Evolutionary conservation across 257 asterid species (phyloP), one percentile per base, ranked within the genome.

Genomic region (Nicotiana sylvestris): DNA sequence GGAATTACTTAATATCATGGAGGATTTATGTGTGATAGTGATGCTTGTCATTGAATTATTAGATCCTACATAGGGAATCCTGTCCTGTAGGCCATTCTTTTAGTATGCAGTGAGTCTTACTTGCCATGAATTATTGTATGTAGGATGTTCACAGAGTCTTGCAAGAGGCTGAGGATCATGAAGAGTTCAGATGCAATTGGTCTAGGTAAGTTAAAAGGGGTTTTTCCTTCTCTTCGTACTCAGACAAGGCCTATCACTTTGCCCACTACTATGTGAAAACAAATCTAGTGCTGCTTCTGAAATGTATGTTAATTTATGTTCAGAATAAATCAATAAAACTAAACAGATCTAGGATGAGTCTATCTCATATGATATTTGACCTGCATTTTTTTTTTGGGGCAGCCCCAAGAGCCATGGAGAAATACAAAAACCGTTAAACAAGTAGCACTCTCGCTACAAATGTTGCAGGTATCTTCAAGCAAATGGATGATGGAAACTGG

Each of bases 121-220:
- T 13, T 56, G n/a, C 5, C 21, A 56, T 56, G 62, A 56, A 56
- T 56, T 56, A 56, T 17, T 17, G 4, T 56, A 56, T 85, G 77
- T 83, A 87, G 90, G 72, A 85, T 87, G 90, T 87, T 87, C 61
- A 85, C 84, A 15, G 85, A 66, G 29, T 81, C 90, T 3, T 87
- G 90, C 84, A 87, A 83, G 77, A 85, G 90, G 82, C 68, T 87
- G 80, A 83, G 88, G 85, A 87, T 87, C 62, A 85, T 85, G 85
- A 87, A 85, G 82, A 84, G 90, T 83, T 85, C 88, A 30, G 90
- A 87, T 81, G 86, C 90, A 30, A 85, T 85, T 29, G 90, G 88
- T 5, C 80, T 87, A 77, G 90, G 90, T 87, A 87, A 77, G 39
- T 16, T 56, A 56, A 15, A 16, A 56, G n/a, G n/a, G 25, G 61